Base-by-base conservation (phyloP, 2,329 filamentous ascomycete genomes). In the Parastagonospora nodorum region DNA sequence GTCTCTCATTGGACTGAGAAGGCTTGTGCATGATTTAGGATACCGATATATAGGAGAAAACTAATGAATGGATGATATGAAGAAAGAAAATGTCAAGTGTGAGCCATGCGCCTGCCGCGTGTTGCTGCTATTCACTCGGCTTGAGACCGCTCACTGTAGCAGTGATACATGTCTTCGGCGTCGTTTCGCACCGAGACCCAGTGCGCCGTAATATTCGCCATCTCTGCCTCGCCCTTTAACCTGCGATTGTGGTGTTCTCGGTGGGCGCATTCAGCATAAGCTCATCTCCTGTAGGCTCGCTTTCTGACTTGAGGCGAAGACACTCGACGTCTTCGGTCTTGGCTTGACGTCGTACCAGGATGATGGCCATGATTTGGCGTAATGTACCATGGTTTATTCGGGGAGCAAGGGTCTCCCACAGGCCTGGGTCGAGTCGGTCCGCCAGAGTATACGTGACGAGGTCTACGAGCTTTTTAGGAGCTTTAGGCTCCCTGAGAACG, bases 371-470 rank as follows among this genome's bases (percentile, higher is more conserved):
- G 4, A 63, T 9, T 2, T 45, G 40, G 1, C 44, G 39, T 2
- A 51, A 52, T 1, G 51, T 47, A 0, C 28, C 4, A 0, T 45
- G 54, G 2, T 27, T 55, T 2, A 60, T 28, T 10, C 35, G 12
- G 0, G 5, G 12, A 12, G 48, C 45, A 2, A 64, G 16, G 2
- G 53, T 36, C 1, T 30, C 30, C 51, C 53, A 62, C 1, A 63
- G 16, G 15, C 49, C 47, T 1, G 30, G 4, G 11, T 64, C 57
- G 11, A 61, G 48, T 5, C 38, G 24, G 2, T 53, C 46, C 0
- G 58, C 61, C 1, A 69, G 36, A 1, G 55, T 45, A 4, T 59
- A 19, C 3, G 63, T 42, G 12, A 67, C 51, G 0, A 68, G 50
- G 0, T 51, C 4, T 4, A 51, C 44, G 2, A 69, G 58, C 11